Base-by-base conservation (phyloP, 495 filamentous ascomycete species). In the Aspergillus kassunensis region DNA sequence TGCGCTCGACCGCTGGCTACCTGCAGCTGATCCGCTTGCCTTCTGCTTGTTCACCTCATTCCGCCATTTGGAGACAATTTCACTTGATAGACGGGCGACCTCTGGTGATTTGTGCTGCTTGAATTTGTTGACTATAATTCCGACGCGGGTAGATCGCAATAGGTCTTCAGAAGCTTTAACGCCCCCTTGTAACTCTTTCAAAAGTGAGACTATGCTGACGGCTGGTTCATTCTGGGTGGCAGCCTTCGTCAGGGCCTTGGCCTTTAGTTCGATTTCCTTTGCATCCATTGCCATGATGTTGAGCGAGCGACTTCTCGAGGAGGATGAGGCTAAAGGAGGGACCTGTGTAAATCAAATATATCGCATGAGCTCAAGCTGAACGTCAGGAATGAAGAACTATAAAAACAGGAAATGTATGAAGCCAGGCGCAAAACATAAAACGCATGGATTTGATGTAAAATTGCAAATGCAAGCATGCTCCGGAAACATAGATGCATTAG, bases 11-110 rank as follows among this genome's bases (percentile, higher is more conserved):
- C 61, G 70, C 48, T 65, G 58, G 49, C 68, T 71, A 9, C 71
- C 64, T 19, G 71, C 67, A 27, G 79, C 72, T 19, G 75, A 71
- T 21, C 73, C 79, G 49, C 76, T 78, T 7, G 73, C 69, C 48
- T 86, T 84, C 54, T 85, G 81, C 62, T 85, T 84, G 34, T 87
- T 81, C 39, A 98, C 86, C 29, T 89, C 85, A 47, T 81, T 84
- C 56, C 85, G 85, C 93, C 93, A 98, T 60, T 89, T 91, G 34
- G 75, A 75, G 16, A 98, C 89, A 44, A 97, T 89, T 55, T 93
- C 88, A 50, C 73, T 74, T 2, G 91, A 86, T 36, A 88, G 72
- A 6, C 78, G 77, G 6, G 84, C 84, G 36, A 97, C 83, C n/a
- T 87, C 83, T 49, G 84, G 84, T 58, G 91, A 80, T 44, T 81